Evolutionary conservation across 2,329 filamentous ascomycete genomes (phyloP).

Genomic region (Stylonectria norvegica): DNA sequence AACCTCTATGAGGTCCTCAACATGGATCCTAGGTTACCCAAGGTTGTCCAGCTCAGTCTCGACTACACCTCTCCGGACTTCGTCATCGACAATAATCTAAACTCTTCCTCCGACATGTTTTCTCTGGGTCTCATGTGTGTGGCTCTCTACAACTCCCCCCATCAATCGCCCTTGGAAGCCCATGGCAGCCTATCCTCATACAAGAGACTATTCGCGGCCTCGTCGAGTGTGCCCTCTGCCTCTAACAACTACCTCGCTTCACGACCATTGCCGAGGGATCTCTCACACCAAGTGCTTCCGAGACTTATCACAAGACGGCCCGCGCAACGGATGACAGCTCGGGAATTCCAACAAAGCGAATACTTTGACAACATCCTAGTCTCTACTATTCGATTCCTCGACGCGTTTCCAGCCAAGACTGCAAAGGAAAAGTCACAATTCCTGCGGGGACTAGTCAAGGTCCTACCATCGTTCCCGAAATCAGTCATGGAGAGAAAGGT

Average conservation of each 20-base stretch:
- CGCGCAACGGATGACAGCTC: slow-evolving; percentile 80
- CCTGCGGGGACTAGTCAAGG: slow-evolving; percentile 80
- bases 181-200: slow-evolving; percentile 80
- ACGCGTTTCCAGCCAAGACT: slow-evolving; percentile 87
- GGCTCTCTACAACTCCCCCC: slow-evolving; percentile 91
- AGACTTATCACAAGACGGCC: slow-evolving; percentile 83
- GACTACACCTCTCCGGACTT: slow-evolving; percentile 96
- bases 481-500: slow-evolving; percentile 95
- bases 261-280: slow-evolving; percentile 73
- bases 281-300: slow-evolving; percentile 73
- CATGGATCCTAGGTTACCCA: slow-evolving; percentile 78
- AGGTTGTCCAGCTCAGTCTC: slow-evolving; percentile 79
- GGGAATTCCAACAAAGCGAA: slow-evolving; percentile 89
- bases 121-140: slow-evolving; percentile 85
- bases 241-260: slow-evolving; percentile 83
- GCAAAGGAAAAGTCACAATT: slow-evolving; percentile 88
- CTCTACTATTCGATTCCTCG: slow-evolving; percentile 92
- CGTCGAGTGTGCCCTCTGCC: slow-evolving; percentile 72
- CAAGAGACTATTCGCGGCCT: slow-evolving; percentile 76
- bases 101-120: slow-evolving; percentile 84
- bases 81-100: slow-evolving; percentile 84
- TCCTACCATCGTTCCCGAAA: slow-evolving; percentile 87
- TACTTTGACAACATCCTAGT: slow-evolving; percentile 98
- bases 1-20: slow-evolving; percentile 81
- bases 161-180: slow-evolving; percentile 78